Evolutionary conservation across 768 basidiomycete species (phyloP), one percentile per base, ranked within the genome.

Genomic region (Coprinellus aureogranulatus): DNA sequence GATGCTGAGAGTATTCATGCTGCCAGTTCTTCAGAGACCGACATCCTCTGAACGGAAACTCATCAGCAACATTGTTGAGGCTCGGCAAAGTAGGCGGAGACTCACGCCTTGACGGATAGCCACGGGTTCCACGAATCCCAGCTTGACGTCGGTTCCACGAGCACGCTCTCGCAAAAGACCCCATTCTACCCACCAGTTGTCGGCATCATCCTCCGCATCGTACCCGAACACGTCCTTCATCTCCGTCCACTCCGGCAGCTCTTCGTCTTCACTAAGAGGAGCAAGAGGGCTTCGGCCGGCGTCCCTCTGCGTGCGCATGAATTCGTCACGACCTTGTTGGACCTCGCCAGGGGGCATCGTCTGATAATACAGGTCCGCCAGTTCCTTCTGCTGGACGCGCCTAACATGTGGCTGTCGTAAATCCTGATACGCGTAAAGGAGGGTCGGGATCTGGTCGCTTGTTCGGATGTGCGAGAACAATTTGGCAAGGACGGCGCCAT

Each of bases 161-260:
- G 75, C 73, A 26, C 73, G 62, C 63, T 81, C 72, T 45, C 73
- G 68, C 53, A 81, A 68, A 25, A 80, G 58, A 9, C 82, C 82
- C 78, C 80, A 83, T 54, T 77, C 71, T 30, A 79, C 67, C 82
- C 83, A 85, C 83, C 83, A 85, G 56, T 84, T 77, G 55, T 84
- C 82, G 8, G 82, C 84, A 26, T 81, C 80, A 28, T 85, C 82
- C 62, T 81, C 79, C 22, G 81, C 79, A 55, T 83, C 79, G 62
- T 85, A 84, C 12, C 75, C 74, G 61, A 82, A 85, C 25, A 81
- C 60, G 22, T 74, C 72, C 55, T 75, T 77, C 44, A 82, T 70
- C 53, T 77, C 75, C 16, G 74, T 71, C 78, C 83, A 85, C 58
- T 81, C 71, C 4, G 60, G 48, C 25, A 64, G 54, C n/a, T 68